Base-by-base conservation (phyloP, 1,284 basidiomycete species). In the Marasmius sp. region DNA sequence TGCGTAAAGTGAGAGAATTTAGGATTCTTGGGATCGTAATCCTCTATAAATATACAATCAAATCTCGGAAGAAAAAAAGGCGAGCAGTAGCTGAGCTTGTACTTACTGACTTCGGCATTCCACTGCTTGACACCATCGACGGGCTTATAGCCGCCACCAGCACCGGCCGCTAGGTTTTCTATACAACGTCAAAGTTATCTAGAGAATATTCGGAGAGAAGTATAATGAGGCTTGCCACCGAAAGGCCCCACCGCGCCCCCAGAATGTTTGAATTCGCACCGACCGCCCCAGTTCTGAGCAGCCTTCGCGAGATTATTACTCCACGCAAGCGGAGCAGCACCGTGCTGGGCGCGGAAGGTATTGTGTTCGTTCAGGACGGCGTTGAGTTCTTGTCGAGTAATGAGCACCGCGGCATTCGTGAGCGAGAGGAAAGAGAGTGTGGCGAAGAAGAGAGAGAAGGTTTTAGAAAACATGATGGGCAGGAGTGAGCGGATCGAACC, bases 81-180 rank as follows among this genome's bases (percentile, higher is more conserved):
- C 22, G 39, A 33, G 10, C 43, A 49, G 37, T 16, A 48, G n/a
- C n/a, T 2, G 12, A 43, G 22, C 9, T 37, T 22, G 20, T 27
- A 68, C 72, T 61, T 61, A 74, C 73, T 68, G 34, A 62, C 77
- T 77, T 84, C 82, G 59, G 73, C 70, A 3, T 77, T 75, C 82
- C 82, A 84, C 0, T 70, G 67, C 61, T 74, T 68, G 41, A 83
- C 67, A n/a, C 76, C 81, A 0, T 66, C 60, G 6, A 69, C 61
- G 58, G 81, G 77, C 36, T 65, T 66, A 59, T 78, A 81, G 18
- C 61, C 66, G 55, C 79, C 79, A 7, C 80, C 27, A 27, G 27
- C 79, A 8, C 82, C 81, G 43, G 81, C 81, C 47, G 82, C 79
- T 33, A 83, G 69, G 65, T 84, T 83, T 70, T 84, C 81, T 81